Base-by-base conservation (phyloP, 768 basidiomycete genomes). In the Collybia sordida region DNA sequence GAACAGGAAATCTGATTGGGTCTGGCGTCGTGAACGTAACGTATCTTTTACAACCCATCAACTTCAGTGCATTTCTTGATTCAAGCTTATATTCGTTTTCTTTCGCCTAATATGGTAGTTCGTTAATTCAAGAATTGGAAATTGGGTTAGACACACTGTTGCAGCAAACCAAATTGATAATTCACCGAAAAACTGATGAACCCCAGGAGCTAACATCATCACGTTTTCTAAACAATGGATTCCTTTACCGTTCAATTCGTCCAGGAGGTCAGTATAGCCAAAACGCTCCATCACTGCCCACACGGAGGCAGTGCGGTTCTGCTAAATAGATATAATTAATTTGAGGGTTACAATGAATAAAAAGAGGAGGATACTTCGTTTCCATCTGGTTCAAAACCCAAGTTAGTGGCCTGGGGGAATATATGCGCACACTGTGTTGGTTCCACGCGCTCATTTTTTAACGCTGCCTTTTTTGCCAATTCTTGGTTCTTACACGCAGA, bases 11-110 rank as follows among this genome's bases (percentile, higher is more conserved):
- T 24, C n/a, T 45, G 22, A 6, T 21, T 37, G 44, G 25, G 5
- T 54, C 18, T 18, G 44, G 18, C 11, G 45, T 41, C 50, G 51
- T 41, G 22, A 60, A 49, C 49, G 47, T 57, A 25, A 65, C n/a
- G 42, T 56, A 50, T 66, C 57, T 23, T 38, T 27, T 23, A 15
- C 42, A 5, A 50, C 46, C 62, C 60, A 42, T 35, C 19, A 27
- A 9, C 4, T 23, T 0, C 22, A 5, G 50, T 66, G 64, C 4
- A 61, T 38, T 23, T 36, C 36, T 17, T 15, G 6, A 21, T 25
- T 44, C 55, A 71, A 17, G 17, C 66, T 72, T 57, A 72, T 61
- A 11, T 66, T 58, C 40, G 71, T 69, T 52, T 6, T 46, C n/a
- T 38, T 45, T 38, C n/a, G n/a, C n/a, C n/a, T n/a, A n/a, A n/a